phyloP scores from a whole-genome alignment of 345 rosid species.

The Cardamine resedifolia region DNA sequence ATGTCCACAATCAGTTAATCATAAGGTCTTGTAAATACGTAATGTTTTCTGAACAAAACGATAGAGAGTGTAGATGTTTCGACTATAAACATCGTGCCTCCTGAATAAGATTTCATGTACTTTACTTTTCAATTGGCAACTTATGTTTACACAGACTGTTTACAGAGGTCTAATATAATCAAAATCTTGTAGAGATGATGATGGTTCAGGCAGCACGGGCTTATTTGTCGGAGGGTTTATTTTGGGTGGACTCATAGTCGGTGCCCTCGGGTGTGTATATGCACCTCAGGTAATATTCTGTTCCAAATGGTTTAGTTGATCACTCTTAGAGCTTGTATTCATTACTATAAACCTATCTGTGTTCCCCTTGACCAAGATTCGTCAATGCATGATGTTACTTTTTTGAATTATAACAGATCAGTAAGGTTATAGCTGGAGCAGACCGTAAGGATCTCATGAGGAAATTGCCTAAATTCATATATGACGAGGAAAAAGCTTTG shows the following conservation, averaged over 20 bases:
- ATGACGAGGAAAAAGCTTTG: constrained; percentile 90
- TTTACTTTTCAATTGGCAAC: not conserved
- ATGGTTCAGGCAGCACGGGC: constrained; percentile 54
- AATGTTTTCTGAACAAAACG: not conserved
- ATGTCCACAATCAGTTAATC: not conserved
- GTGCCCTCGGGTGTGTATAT: constrained; percentile 91
- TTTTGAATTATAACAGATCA: constrained; percentile 50
- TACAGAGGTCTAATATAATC: constrained; percentile 12
- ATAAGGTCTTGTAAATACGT: not conserved
- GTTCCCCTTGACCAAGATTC: not conserved
- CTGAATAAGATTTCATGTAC: not conserved
- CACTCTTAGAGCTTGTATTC: not conserved
- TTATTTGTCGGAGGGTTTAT: constrained; percentile 89
- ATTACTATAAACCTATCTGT: not conserved
- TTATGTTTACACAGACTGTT: not conserved
- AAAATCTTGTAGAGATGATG: constrained; percentile 57
- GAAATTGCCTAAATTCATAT: constrained; percentile 94
- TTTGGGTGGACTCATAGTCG: constrained; percentile 83
- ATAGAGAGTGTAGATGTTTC: not conserved
- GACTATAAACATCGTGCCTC: not conserved
- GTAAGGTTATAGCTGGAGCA: constrained; percentile 76
- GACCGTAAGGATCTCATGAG: constrained; percentile 87
- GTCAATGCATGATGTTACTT: not conserved
- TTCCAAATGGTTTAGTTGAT: constrained; percentile 18
- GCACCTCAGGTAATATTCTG: constrained; percentile 77